A percentile compares a stretch with the other conserved stretches of the same genome.
phyloP scores from a whole-genome alignment of 2,329 filamentous ascomycete species.

The Sarocladiaceae sp. region DNA sequence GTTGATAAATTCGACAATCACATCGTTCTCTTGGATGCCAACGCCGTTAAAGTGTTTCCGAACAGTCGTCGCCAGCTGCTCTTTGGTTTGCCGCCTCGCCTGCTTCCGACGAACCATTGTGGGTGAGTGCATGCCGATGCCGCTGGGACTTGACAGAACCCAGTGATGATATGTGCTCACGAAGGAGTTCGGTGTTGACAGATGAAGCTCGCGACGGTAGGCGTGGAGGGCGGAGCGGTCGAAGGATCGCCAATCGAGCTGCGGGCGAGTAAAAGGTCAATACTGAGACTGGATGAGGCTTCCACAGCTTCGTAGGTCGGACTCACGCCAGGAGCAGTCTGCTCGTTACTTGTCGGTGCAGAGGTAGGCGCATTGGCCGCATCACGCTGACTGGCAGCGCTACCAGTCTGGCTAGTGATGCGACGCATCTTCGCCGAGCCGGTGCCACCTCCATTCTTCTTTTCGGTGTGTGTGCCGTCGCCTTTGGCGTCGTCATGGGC shows the following conservation, averaged over 20 bases:
- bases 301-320: no score
- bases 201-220: slow-evolving; percentile 70
- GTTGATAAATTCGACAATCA: slow-evolving; percentile 76
- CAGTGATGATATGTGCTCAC: slow-evolving; percentile 57
- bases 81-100: slow-evolving; percentile 63
- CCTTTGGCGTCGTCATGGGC: slow-evolving; percentile 43
- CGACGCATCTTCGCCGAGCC: slow-evolving; percentile 52
- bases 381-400: slow-evolving; percentile 38
- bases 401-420: slow-evolving; percentile 47
- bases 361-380: slow-evolving; percentile 34
- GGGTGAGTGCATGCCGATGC: slow-evolving; percentile 68
- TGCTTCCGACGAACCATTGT: slow-evolving; percentile 65
- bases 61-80: slow-evolving; percentile 66
- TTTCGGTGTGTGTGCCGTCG: slow-evolving; percentile 36
- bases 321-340: slow-evolving; percentile 30
- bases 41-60: slow-evolving; percentile 81
- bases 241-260: slow-evolving; percentile 66
- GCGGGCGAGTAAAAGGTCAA: slow-evolving; percentile 13
- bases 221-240: slow-evolving; percentile 65
- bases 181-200: slow-evolving; percentile 69
- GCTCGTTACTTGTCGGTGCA: slow-evolving; percentile 25
- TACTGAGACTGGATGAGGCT: no score
- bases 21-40: slow-evolving; percentile 75
- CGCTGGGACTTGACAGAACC: slow-evolving; percentile 55
- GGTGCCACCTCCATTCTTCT: slow-evolving; percentile 39